These are phyloP conservation scores for Phycomyces blakesleeanus DNA, from an alignment of 192 early-diverging fungal species.

Conservation along the genomic window DNA sequence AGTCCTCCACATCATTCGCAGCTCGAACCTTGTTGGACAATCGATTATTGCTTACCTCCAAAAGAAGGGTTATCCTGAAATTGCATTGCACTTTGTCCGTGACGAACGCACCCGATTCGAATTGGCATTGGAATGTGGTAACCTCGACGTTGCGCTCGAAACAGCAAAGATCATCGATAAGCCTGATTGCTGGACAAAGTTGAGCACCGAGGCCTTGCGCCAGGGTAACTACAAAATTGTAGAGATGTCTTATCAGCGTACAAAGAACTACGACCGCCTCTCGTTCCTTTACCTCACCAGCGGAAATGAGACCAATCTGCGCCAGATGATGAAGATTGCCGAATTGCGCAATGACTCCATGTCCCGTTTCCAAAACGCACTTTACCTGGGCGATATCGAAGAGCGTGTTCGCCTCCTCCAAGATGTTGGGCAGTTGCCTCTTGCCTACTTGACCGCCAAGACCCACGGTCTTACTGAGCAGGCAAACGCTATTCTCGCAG, in stretches of 20 bases:
- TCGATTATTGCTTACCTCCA: constrained; percentile 98
- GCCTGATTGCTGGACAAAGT: constrained; percentile 86
- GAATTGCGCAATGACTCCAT: constrained; percentile 79
- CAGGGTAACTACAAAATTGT: constrained; percentile 90
- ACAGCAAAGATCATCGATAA: constrained; percentile 89
- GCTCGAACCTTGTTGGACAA: constrained; percentile 94
- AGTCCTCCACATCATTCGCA: constrained; percentile 94
- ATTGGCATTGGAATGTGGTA: constrained; percentile 93
- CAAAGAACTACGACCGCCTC: constrained; percentile 87
- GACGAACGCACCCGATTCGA: constrained; percentile 96
- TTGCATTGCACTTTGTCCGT: constrained; percentile 98
- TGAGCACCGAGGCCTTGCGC: constrained; percentile 83
- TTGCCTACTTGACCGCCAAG: constrained; percentile 92
- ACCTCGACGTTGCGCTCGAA: constrained; percentile 93
- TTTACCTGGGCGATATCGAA: constrained; percentile 89
- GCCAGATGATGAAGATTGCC: constrained; percentile 94
- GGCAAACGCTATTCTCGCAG: constrained; percentile 76
- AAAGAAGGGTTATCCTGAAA: constrained; percentile 99
- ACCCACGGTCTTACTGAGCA: constrained; percentile 84
- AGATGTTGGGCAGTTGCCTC: constrained; percentile 83
- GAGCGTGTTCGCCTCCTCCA: constrained; percentile 81
- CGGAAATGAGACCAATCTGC: constrained; percentile 88
- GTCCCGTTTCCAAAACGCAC: constrained; percentile 90
- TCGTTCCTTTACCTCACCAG: constrained; percentile 95
- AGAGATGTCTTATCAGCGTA: constrained; percentile 87